phyloP scores from a whole-genome alignment of 306 rosid genomes.

The Nissolia schottii region DNA sequence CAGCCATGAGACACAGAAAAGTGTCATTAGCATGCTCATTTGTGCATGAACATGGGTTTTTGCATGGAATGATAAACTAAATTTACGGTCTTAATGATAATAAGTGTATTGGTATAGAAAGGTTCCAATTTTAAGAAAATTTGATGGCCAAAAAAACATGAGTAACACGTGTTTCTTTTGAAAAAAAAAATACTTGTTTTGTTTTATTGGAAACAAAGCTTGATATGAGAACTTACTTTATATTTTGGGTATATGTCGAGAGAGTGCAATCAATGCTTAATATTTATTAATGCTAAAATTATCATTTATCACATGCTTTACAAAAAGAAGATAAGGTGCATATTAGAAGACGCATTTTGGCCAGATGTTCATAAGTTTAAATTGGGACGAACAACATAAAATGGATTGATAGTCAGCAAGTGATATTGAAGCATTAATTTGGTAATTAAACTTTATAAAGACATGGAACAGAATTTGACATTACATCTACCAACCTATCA shows the following conservation, averaged over 20 bases:
- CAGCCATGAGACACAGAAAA: neutral
- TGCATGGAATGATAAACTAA: neutral
- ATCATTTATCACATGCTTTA: neutral
- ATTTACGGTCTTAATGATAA: neutral
- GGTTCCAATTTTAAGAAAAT: neutral
- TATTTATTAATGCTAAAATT: neutral
- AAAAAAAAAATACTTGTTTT: neutral
- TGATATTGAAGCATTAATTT: neutral
- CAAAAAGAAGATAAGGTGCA: neutral
- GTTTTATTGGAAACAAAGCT: neutral
- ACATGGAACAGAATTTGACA: neutral
- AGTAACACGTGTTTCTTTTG: neutral
- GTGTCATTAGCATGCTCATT: neutral
- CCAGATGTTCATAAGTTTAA: neutral
- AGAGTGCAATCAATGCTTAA: neutral
- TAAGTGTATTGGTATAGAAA: neutral
- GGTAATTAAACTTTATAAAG: neutral
- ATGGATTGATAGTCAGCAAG: neutral
- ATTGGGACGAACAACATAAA: constrained; percentile 13
- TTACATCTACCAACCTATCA: neutral
- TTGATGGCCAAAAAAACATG: neutral
- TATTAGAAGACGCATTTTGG: neutral
- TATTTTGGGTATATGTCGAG: neutral
- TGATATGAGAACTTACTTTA: neutral
- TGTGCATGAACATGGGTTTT: neutral